Evolutionary conservation across 306 rosid species (phyloP), one percentile per base, ranked within the genome.

Genomic region (Vigna radiata): DNA sequence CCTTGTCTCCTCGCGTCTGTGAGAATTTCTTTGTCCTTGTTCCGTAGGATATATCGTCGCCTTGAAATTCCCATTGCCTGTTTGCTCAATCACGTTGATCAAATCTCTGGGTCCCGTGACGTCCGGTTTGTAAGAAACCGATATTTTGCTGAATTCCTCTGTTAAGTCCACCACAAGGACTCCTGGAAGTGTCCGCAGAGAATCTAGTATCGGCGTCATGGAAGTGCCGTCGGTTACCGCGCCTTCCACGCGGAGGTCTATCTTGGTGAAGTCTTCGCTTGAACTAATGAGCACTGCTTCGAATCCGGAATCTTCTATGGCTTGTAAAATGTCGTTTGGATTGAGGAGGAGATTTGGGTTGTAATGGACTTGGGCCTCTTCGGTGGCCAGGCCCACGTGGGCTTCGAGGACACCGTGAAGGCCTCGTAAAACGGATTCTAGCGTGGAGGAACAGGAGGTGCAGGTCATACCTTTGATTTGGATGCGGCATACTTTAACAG

Each of bases 381-480:
- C 92, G 0, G 89, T 90, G 17, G 97, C 95, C 17, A 91, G 62
- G 61, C 96, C 98, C 33, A 91, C 97, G 43, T 63, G 89, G 1
- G 92, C 91, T 65, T 81, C 69, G 8, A 86, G 77, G 0, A 94
- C 91, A 16, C 96, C 98, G 5, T 69, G 63, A 61, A 88, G 54
- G 19, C 84, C 65, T 74, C 73, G 78, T 11, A 94, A 76, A 68
- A 83, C 81, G 21, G 94, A 90, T 67, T 93, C 98, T 31, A 93
- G 72, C 0, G 91, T 85, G 21, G 96, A 87, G 60, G 96, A 90
- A 61, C 97, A 93, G 5, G 98, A 85, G 2, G 91, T 93, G 80
- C 97, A 90, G 46, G 96, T 89, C 98, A 93, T 91, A 84, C 94
- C 98, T 23, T 80, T 79, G 12, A 93, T 80, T 25, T 80, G 83